Percentiles rank a stretch among this genome's conserved stretches.
Evolutionary conservation across 345 rosid genomes (phyloP).

Genomic region (Durio zibethinus): DNA sequence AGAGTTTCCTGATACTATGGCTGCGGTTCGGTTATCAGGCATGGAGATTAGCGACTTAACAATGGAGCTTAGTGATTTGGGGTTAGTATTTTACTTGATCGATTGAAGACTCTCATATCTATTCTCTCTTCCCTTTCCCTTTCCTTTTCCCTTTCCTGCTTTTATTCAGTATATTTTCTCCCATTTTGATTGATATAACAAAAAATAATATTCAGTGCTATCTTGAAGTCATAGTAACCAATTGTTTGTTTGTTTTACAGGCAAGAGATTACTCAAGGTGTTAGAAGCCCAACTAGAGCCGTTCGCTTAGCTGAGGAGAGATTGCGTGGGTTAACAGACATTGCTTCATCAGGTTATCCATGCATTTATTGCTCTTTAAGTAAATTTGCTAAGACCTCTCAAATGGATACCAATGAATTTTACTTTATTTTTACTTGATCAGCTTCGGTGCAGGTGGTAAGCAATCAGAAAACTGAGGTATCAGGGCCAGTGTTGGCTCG

Average conservation of each 20-base stretch:
- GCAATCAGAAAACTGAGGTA: constrained; percentile 31
- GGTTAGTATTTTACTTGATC: constrained; percentile 39
- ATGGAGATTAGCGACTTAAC: constrained; percentile 97
- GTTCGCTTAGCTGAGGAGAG: constrained; percentile 88
- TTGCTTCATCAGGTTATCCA: constrained; percentile 47
- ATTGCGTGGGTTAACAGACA: constrained; percentile 52
- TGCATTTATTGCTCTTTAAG: background rate
- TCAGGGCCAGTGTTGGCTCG: constrained; percentile 53
- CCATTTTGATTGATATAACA: background rate
- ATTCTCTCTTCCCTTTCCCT: background rate
- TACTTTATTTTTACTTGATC: constrained; percentile 57
- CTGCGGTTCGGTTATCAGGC: constrained; percentile 79
- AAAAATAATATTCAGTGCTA: background rate
- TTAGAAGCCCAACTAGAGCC: constrained; percentile 67
- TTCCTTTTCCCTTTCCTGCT: no score
- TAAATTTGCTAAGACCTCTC: background rate
- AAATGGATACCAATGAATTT: constrained; percentile 26
- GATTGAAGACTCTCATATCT: background rate
- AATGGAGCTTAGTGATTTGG: constrained; percentile 85
- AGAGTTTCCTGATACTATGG: constrained; percentile 94
- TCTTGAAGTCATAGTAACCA: background rate
- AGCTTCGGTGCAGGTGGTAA: constrained; percentile 67
- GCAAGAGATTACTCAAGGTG: constrained; percentile 82
- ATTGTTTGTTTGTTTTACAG: constrained; percentile 31
- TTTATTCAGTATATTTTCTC: background rate